Percentiles rank a stretch among this genome's conserved stretches.
Evolutionary conservation across 305 asterid species (phyloP).

Genomic region (Monarda citriodora): DNA sequence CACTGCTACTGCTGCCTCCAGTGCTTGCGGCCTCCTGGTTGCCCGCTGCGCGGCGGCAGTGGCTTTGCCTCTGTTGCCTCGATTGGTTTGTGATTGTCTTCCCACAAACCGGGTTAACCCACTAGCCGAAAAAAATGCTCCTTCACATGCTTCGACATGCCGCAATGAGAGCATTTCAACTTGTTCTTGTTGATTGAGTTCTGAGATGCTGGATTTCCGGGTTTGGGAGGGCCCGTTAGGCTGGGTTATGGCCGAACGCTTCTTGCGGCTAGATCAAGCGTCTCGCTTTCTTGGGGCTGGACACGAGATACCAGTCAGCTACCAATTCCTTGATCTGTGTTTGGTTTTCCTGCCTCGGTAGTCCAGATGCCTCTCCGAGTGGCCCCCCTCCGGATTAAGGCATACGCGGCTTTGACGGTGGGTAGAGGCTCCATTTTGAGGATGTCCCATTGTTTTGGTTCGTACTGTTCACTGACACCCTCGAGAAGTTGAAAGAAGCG

Average conservation of each 20-base stretch:
- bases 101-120: background rate
- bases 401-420: background rate
- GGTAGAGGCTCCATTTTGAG: background rate
- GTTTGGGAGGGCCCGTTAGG: too few species aligned
- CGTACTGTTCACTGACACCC: background rate
- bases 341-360: too few species aligned
- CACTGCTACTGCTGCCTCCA: too few species aligned
- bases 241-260: too few species aligned
- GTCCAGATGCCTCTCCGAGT: too few species aligned
- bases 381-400: background rate
- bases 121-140: background rate
- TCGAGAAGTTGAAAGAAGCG: background rate
- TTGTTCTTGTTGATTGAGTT: background rate
- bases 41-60: background rate
- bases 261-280: too few species aligned
- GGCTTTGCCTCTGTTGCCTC: too few species aligned
- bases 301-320: too few species aligned
- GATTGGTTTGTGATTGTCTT: background rate
- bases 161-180: background rate
- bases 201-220: too few species aligned
- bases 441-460: background rate
- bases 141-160: background rate
- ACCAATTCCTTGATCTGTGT: too few species aligned
- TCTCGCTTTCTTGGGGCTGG: too few species aligned
- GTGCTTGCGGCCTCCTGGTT: too few species aligned